Conservation (phyloP, 2,329 filamentous ascomycete species). For the Clarireedia hainanense region DNA sequence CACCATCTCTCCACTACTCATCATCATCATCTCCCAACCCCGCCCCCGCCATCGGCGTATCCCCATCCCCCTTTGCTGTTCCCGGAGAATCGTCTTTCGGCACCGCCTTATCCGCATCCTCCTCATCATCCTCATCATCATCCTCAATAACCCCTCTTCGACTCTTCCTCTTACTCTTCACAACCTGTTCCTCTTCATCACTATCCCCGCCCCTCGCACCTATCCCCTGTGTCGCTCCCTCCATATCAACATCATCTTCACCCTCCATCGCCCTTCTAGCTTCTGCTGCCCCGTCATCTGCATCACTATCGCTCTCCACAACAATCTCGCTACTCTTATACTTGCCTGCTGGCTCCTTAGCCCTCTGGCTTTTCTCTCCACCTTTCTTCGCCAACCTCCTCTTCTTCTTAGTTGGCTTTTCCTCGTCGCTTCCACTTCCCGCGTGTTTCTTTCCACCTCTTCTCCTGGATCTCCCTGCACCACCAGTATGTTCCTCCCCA, state of each 20-base stretch:
- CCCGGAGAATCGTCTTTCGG: conserved; percentile 19
- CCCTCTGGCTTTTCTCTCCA: conserved; percentile 20
- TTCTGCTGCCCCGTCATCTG: conserved; percentile 25
- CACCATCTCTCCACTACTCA: too few species aligned
- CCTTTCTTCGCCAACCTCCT: conserved; percentile 27
- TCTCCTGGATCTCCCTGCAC: not conserved
- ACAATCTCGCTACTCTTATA: conserved; percentile 31
- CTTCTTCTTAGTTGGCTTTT: conserved; percentile 31
- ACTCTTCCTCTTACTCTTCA: conserved; percentile 20
- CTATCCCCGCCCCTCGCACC: conserved; percentile 1
- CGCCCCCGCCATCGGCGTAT: conserved; percentile 26
- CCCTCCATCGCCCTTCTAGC: conserved; percentile 24
- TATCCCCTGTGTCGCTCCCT: not conserved
- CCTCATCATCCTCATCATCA: conserved; percentile 27
- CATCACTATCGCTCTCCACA: conserved; percentile 29
- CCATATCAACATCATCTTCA: conserved; percentile 17
- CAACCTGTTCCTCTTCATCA: conserved; percentile 23
- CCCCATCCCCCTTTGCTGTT: conserved; percentile 23
- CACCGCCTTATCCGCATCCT: conserved; percentile 10
- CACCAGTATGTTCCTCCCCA: conserved; percentile 12
- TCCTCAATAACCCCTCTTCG: conserved; percentile 27
- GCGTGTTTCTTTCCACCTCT: conserved; percentile 17
- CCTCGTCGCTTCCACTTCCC: conserved; percentile 27
- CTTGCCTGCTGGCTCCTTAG: conserved; percentile 23
- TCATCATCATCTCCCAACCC: conserved; percentile 17